A percentile compares a stretch with the other conserved stretches of the same genome.
Conservation (phyloP, 305 asterid genomes). For the Nicotiana rustica region DNA sequence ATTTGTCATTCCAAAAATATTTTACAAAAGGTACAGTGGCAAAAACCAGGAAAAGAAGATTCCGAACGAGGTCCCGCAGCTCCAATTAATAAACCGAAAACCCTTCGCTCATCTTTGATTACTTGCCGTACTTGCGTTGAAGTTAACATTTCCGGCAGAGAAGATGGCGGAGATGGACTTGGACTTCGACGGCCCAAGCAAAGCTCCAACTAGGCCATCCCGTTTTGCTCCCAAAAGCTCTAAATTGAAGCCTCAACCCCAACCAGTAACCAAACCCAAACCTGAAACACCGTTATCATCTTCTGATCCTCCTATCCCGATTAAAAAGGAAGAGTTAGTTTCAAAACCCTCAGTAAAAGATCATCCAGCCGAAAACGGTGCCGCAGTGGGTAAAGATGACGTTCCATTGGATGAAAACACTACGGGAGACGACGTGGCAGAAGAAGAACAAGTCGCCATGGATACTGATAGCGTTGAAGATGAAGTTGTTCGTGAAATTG, state of each 20-base stretch:
- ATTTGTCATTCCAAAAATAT: too few relatives aligned
- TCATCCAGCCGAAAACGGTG: too few relatives aligned
- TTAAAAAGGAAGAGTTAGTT: conserved; percentile 53
- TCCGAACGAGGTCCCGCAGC: neutral
- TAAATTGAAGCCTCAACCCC: conserved; percentile 49
- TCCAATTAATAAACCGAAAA: neutral
- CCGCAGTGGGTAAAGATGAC: too few relatives aligned
- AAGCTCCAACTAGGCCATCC: conserved; percentile 46
- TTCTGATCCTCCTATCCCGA: conserved; percentile 30
- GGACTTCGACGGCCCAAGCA: conserved; percentile 52
- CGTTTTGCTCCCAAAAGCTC: conserved; percentile 77
- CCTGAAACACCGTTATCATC: conserved; percentile 19
- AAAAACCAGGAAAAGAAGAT: too few relatives aligned
- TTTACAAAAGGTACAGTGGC: too few relatives aligned
- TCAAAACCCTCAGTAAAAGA: neutral
- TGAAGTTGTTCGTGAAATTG: conserved; percentile 76
- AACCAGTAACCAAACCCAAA: conserved; percentile 38
- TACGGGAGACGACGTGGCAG: too few relatives aligned
- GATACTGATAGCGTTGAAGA: conserved; percentile 51
- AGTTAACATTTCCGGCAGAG: conserved; percentile 5
- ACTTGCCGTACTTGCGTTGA: neutral
- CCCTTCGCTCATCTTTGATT: neutral
- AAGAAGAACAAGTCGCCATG: conserved; percentile 35
- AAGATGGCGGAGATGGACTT: conserved; percentile 57
- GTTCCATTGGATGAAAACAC: too few relatives aligned